Percentiles rank a stretch among this genome's conserved stretches.
Evolutionary conservation across 2,329 filamentous ascomycete genomes (phyloP).

Genomic region (Arthrobotrys sinensis): DNA sequence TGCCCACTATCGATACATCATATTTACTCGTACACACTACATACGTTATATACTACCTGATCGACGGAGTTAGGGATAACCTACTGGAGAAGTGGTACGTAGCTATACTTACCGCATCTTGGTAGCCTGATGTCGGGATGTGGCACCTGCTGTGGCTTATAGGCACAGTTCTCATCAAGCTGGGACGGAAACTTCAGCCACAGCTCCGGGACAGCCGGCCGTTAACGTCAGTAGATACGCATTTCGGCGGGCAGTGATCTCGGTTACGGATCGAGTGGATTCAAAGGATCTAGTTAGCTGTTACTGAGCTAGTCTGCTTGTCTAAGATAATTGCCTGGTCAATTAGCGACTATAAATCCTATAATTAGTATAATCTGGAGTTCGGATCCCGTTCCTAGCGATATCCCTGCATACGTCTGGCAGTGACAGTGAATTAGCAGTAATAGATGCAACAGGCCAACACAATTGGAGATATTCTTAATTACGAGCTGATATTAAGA

Average conservation of each 20-base stretch:
- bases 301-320: conserved; percentile 2
- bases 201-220: too few relatives aligned
- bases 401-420: conserved; percentile 3
- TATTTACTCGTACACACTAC: too few relatives aligned
- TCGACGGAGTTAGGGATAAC: too few relatives aligned
- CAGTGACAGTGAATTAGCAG: neutral
- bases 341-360: conserved; percentile 1
- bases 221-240: neutral
- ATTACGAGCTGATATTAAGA: conserved; percentile 31
- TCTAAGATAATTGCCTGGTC: neutral
- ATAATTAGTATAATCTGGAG: conserved; percentile 36
- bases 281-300: neutral
- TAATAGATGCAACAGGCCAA: conserved; percentile 42
- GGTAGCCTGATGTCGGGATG: neutral
- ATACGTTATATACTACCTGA: too few relatives aligned
- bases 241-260: neutral
- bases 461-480: conserved; percentile 28
- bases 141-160: neutral
- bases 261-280: neutral
- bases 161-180: too few relatives aligned
- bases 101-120: too few relatives aligned
- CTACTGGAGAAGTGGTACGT: too few relatives aligned
- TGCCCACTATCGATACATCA: too few relatives aligned
- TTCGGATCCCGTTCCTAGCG: conserved; percentile 18
- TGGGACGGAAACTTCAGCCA: too few relatives aligned